These are phyloP conservation scores for Candida germanica DNA, from an alignment of 805 yeast genomes.

Conservation along the genomic window DNA sequence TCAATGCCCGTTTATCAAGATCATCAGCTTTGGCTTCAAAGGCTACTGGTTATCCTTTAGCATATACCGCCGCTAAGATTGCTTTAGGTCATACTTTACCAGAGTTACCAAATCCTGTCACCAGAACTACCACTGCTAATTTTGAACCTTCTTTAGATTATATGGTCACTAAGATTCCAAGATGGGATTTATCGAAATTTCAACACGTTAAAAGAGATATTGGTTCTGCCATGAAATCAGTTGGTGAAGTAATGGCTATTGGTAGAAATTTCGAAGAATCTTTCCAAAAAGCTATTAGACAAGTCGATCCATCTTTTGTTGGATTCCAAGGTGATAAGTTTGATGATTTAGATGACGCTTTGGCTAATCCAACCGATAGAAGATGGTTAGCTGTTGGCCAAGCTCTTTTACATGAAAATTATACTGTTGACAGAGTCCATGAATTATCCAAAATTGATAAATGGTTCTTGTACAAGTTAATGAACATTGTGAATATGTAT, in stretches of 20 bases:
- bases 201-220: slow-evolving; percentile 91
- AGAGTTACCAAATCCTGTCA: slow-evolving; percentile 91
- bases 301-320: slow-evolving; percentile 84
- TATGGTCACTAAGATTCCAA: slow-evolving; percentile 95
- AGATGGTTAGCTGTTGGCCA: slow-evolving; percentile 98
- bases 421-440: slow-evolving; percentile 91
- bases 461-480: slow-evolving; percentile 92
- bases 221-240: slow-evolving; percentile 97
- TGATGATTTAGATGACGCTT: slow-evolving; percentile 72
- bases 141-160: slow-evolving; percentile 97
- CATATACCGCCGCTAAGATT: slow-evolving; percentile 96
- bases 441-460: slow-evolving; percentile 86
- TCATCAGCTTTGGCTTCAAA: slow-evolving; percentile 99
- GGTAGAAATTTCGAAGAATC: slow-evolving; percentile 98
- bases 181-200: slow-evolving; percentile 97
- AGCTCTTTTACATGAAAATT: slow-evolving; percentile 87
- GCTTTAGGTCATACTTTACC: slow-evolving; percentile 94
- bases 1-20: slow-evolving; percentile 94
- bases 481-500: slow-evolving; percentile 90
- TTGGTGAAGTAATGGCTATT: slow-evolving; percentile 97
- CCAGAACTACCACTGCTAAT: slow-evolving; percentile 91
- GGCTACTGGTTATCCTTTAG: slow-evolving; percentile 98
- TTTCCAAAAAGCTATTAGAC: slow-evolving; percentile 95
- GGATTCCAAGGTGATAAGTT: slow-evolving; percentile 88
- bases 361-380: slow-evolving; percentile 89